phyloP scores from a whole-genome alignment of 768 basidiomycete genomes.

The Podaxis sp. region DNA sequence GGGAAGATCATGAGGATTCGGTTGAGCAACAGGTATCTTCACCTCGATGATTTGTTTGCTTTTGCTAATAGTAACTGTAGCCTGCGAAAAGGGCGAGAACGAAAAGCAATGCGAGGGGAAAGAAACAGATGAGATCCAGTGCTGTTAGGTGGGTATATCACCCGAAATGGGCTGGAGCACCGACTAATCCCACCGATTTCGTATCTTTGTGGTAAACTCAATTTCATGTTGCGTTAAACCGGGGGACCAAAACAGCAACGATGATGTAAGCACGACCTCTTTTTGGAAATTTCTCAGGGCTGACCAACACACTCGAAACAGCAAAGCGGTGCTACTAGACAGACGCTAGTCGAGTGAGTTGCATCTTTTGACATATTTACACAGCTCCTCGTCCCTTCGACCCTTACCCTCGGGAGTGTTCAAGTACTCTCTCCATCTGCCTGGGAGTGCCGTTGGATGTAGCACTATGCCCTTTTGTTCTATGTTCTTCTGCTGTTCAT shows the following conservation, averaged over 20 bases:
- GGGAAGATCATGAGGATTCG: background rate
- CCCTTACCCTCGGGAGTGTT: slow-evolving; percentile 15
- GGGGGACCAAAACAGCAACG: slow-evolving; percentile 2
- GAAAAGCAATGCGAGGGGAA: slow-evolving; percentile 21
- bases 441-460: slow-evolving; percentile 33
- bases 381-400: slow-evolving; percentile 2
- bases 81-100: slow-evolving; percentile 43
- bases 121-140: slow-evolving; percentile 6
- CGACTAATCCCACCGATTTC: background rate
- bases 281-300: background rate
- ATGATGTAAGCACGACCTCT: slow-evolving; percentile 9
- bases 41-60: background rate
- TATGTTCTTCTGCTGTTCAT: slow-evolving; percentile 58
- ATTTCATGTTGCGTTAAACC: background rate
- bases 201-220: background rate
- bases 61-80: slow-evolving; percentile 23
- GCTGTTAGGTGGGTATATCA: background rate
- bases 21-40: slow-evolving; percentile 13
- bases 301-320: slow-evolving; percentile 6
- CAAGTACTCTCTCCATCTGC: slow-evolving; percentile 13
- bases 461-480: slow-evolving; percentile 58
- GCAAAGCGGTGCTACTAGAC: slow-evolving; percentile 12
- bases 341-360: slow-evolving; percentile 10
- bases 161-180: background rate
- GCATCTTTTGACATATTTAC: slow-evolving; percentile 2